Evolutionary conservation across 108 stramenopile species (phyloP), one percentile per base, ranked within the genome.

Genomic region (Skeletonema potamos): DNA sequence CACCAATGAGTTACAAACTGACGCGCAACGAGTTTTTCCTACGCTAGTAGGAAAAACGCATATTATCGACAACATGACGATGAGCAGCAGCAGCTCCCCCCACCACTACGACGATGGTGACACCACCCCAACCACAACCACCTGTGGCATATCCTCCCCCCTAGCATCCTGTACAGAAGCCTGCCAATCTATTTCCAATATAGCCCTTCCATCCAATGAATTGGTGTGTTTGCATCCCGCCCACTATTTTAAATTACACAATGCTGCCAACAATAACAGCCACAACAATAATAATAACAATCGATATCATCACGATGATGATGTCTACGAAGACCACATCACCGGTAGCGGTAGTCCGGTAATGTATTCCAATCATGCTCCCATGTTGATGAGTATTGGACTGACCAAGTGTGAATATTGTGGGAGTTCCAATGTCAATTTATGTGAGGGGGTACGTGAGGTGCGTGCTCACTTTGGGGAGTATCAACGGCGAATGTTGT

Each of bases 351-450:
- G 48, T 3, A 51, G 48, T 36, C 51, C 62, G 6, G 66, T 66
- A 54, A 30, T 66, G 33, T 78, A 78, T 37, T 67, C 77, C 18
- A 44, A 46, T 1, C 54, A 48, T 3, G 64, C 77, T 2, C 77
- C 69, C 2, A 51, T 72, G 11, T 5, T 9, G 9, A 17, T 17
- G 8, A 17, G 18, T 24, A 51, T 24, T 4, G 77, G 77, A 4
- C 61, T 70, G 10, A 15, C 66, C 15, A 44, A 58, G 13, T 78
- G 77, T 55, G 77, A 78, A 62, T 78, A 78, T 61, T 78, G 77
- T 59, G 77, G 77, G 2, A 60, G 59, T 41, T 18, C 34, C 2
- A 59, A 68, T 60, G 61, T 66, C n/a, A 37, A 66, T n/a, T 33
- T 62, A 0, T 78, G 77, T 18, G 18, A 43, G 43, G 59, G 27